Base-by-base conservation (phyloP, 1,139 yeast genomes). In the Candida anutae region DNA sequence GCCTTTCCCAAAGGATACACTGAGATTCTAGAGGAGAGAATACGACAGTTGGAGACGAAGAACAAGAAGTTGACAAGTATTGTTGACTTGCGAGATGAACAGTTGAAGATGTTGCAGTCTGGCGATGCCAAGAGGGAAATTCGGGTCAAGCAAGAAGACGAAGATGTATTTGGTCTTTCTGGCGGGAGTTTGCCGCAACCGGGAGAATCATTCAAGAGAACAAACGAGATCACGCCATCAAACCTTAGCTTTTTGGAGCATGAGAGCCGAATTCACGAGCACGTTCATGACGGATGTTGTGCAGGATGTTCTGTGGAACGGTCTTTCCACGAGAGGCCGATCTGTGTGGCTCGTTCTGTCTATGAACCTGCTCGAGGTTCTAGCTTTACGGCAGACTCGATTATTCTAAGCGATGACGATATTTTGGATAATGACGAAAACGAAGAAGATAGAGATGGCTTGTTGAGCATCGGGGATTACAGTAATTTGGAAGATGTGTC, bases 41-140 rank as follows among this genome's bases (percentile, higher is more conserved):
- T 64, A 22, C 49, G 71, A 16, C 70, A 62, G 34, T 45, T 65
- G 5, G 70, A 65, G 37, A 52, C 63, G 1, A 71, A 64, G 32
- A 65, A 64, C 42, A 59, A 52, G 28, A 53, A 63, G 34, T 42
- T 65, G 16, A 31, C 34, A 15, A 74, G 74, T 4, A 47, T 77
- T 21, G 55, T 77, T 26, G 80, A 76, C 37, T 53, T 74, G 35
- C 59, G 77, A 38, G 83, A 77, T 44, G 82, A 76, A 40, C 82
- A 74, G 43, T 53, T 76, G 24, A 62, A 47, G 23, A 37, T 43
- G 26, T 37, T 49, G 21, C 50, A 47, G 24, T 17, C 19, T 17
- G n/a, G n/a, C n/a, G n/a, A n/a, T n/a, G n/a, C n/a, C n/a, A n/a
- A n/a, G n/a, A n/a, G n/a, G n/a, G 25, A 28, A 15, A 20, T 21